These are phyloP conservation scores for Colletotrichum cuscutae DNA, from an alignment of 2,329 filamentous ascomycete species.

Conservation along the genomic window DNA sequence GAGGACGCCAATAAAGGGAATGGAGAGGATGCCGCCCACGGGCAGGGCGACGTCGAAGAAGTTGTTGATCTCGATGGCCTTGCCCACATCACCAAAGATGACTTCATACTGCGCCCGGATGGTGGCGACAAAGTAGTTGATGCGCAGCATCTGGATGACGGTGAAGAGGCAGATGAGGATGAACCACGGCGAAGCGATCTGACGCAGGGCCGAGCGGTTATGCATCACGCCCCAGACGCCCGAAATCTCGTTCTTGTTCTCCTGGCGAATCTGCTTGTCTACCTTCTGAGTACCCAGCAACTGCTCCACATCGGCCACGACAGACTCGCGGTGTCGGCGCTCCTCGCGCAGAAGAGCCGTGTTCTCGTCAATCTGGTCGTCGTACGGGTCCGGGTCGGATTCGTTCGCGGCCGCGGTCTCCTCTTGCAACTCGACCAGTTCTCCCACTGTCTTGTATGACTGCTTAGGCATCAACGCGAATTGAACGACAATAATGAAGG, in stretches of 20 bases:
- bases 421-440: slow-evolving; percentile 81
- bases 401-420: slow-evolving; percentile 49
- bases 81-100: slow-evolving; percentile 70
- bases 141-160: slow-evolving; percentile 79
- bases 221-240: slow-evolving; percentile 92
- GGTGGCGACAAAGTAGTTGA: slow-evolving; percentile 94
- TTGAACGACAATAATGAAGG: slow-evolving; percentile 73
- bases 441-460: slow-evolving; percentile 87
- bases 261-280: slow-evolving; percentile 70
- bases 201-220: slow-evolving; percentile 73
- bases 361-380: slow-evolving; percentile 69
- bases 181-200: slow-evolving; percentile 87
- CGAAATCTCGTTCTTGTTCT: slow-evolving; percentile 74
- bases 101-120: slow-evolving; percentile 84
- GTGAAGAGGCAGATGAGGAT: slow-evolving; percentile 86
- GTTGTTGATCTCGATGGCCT: slow-evolving; percentile 78
- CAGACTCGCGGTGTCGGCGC: slow-evolving; percentile 67
- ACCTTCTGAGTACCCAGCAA: slow-evolving; percentile 74
- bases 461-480: slow-evolving; percentile 77
- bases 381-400: slow-evolving; percentile 48
- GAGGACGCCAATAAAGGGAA: slow-evolving; percentile 85
- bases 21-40: slow-evolving; percentile 82
- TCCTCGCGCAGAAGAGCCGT: slow-evolving; percentile 65
- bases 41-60: slow-evolving; percentile 86
- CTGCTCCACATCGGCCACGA: slow-evolving; percentile 77